A percentile compares a stretch with the other conserved stretches of the same genome.
These are phyloP conservation scores for Canavalia gladiata DNA, from an alignment of 306 rosid genomes.

Conservation along the genomic window DNA sequence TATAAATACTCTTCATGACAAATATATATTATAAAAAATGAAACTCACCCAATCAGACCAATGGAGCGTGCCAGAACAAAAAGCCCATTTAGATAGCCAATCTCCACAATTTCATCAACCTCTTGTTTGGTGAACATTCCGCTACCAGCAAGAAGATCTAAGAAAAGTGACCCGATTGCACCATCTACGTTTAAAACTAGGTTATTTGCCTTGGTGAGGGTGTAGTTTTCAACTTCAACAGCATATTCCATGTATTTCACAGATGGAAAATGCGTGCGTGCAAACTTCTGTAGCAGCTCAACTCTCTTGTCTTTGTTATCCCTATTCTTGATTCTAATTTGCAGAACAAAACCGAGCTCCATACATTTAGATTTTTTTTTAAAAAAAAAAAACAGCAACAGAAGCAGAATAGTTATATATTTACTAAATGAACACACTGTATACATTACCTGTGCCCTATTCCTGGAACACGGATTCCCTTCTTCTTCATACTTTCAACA, in stretches of 20 bases:
- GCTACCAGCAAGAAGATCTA: constrained; percentile 93
- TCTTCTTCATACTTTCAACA: constrained; percentile 89
- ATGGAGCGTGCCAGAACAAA: constrained; percentile 91
- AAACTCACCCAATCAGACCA: constrained; percentile 85
- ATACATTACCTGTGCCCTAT: constrained; percentile 81
- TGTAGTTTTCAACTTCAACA: constrained; percentile 83
- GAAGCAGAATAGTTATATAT: not conserved
- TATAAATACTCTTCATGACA: constrained; percentile 6
- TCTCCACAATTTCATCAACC: constrained; percentile 79
- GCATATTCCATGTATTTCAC: constrained; percentile 92
- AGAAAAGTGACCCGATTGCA: constrained; percentile 88
- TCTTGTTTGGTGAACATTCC: constrained; percentile 93
- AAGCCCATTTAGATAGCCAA: constrained; percentile 88
- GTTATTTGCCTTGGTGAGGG: constrained; percentile 89
- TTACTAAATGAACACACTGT: not conserved
- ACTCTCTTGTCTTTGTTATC: constrained; percentile 93
- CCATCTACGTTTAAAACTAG: constrained; percentile 86
- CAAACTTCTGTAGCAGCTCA: constrained; percentile 79
- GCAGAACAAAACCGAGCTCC: constrained; percentile 45
- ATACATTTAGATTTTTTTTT: constrained; percentile 15
- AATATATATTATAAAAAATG: not conserved
- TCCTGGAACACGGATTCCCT: constrained; percentile 92
- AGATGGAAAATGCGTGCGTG: constrained; percentile 84
- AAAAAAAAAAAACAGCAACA: constrained; percentile 2
- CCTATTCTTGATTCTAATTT: constrained; percentile 81